Evolutionary conservation across 371 early-diverging fungal species (phyloP).

Genomic region (Vairimorpha apis): DNA sequence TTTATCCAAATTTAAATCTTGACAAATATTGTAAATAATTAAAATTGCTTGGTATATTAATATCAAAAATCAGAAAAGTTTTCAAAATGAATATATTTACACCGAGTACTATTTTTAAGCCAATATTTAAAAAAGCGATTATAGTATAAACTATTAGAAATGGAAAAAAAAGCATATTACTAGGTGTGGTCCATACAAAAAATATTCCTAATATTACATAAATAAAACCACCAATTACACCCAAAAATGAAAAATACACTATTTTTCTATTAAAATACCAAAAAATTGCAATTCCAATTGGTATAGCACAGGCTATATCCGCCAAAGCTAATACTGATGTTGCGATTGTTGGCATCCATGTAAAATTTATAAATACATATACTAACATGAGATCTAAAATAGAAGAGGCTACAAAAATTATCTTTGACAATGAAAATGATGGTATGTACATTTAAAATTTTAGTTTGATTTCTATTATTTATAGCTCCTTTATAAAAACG

Average conservation of each 20-base stretch:
- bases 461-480: too few species aligned
- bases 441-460: neutral
- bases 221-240: neutral
- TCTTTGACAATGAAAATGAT: neutral
- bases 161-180: neutral
- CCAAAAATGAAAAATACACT: neutral
- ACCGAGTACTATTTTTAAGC: neutral
- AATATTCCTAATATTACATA: neutral
- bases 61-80: constrained; percentile 1
- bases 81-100: neutral
- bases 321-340: neutral
- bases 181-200: neutral
- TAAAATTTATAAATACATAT: neutral
- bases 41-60: neutral
- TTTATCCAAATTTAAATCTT: too few species aligned
- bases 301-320: neutral
- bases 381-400: neutral
- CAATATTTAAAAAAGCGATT: neutral
- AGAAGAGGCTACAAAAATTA: neutral
- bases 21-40: neutral
- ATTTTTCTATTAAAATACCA: neutral
- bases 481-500: too few species aligned
- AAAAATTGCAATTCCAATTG: neutral
- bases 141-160: neutral
- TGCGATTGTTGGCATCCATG: neutral